Evolutionary conservation across 208 protist species (phyloP).

Genomic region (Phytomonas sp.): DNA sequence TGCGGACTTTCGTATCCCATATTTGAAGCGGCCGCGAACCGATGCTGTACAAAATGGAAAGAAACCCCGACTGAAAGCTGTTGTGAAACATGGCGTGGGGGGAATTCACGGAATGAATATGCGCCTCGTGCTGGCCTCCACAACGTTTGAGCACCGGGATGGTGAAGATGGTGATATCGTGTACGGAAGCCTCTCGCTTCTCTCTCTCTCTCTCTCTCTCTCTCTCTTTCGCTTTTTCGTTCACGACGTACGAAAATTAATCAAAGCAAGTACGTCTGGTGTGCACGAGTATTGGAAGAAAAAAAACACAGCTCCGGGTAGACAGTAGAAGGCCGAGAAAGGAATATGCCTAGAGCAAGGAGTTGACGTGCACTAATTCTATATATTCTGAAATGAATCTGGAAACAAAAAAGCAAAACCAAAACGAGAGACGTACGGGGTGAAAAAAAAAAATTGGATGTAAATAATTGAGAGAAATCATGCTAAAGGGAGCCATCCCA

Average conservation of each 20-base stretch:
- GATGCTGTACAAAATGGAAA: constrained; percentile 99
- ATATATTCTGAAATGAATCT: too few species aligned
- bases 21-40: constrained; percentile 97
- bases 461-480: too few species aligned
- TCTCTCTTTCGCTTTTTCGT: not conserved
- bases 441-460: too few species aligned
- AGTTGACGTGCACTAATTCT: too few species aligned
- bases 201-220: too few species aligned
- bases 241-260: not conserved
- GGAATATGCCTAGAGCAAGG: too few species aligned
- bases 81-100: constrained; percentile 95
- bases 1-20: constrained; percentile 97
- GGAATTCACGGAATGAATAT: not conserved
- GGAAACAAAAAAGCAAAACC: too few species aligned
- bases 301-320: not conserved
- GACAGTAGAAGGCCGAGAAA: not conserved
- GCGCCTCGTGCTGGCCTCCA: not conserved
- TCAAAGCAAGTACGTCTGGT: too few species aligned
- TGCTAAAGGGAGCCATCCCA: too few species aligned
- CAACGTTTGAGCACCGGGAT: too few species aligned
- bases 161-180: not conserved
- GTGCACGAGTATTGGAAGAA: not conserved
- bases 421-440: too few species aligned
- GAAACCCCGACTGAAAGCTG: constrained; percentile 98
- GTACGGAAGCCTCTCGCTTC: not conserved